Conservation (phyloP, 306 rosid species). For the cucumber (Cucumis sativus) region DNA sequence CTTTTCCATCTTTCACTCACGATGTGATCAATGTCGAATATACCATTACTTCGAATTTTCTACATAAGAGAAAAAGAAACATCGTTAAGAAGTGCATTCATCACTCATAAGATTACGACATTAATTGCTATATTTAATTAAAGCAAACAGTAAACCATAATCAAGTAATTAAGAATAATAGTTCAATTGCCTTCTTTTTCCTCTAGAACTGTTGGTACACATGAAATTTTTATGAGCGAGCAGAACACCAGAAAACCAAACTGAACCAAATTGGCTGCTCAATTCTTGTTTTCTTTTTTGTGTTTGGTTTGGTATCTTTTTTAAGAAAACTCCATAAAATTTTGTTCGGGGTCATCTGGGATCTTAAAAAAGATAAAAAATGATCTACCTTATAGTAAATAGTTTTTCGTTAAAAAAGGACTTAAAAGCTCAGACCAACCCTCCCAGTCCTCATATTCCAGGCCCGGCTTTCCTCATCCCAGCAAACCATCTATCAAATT, state of each 20-base stretch:
- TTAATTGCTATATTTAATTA: background rate
- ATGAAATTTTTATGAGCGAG: background rate
- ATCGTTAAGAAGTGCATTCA: background rate
- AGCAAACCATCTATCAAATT: background rate
- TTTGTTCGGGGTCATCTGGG: background rate
- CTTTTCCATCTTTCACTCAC: constrained; percentile 53
- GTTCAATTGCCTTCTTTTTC: background rate
- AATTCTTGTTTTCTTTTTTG: background rate
- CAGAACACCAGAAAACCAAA: background rate
- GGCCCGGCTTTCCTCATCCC: background rate
- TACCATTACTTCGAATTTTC: constrained; percentile 33
- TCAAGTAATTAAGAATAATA: background rate
- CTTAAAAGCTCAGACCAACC: background rate
- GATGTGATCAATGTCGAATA: constrained; percentile 54
- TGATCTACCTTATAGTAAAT: too few species aligned
- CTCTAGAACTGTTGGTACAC: background rate
- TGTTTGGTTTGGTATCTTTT: background rate
- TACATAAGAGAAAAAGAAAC: constrained; percentile 18
- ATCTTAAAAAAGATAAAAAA: too few species aligned
- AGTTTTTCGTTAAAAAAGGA: background rate
- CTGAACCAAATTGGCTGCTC: background rate
- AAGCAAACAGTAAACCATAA: background rate
- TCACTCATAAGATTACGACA: background rate
- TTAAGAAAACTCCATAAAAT: background rate
- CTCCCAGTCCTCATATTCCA: background rate